Percentiles rank a stretch among this genome's conserved stretches.
Conservation (phyloP, 23 red algal genomes). For the Agarophyton chilense region DNA sequence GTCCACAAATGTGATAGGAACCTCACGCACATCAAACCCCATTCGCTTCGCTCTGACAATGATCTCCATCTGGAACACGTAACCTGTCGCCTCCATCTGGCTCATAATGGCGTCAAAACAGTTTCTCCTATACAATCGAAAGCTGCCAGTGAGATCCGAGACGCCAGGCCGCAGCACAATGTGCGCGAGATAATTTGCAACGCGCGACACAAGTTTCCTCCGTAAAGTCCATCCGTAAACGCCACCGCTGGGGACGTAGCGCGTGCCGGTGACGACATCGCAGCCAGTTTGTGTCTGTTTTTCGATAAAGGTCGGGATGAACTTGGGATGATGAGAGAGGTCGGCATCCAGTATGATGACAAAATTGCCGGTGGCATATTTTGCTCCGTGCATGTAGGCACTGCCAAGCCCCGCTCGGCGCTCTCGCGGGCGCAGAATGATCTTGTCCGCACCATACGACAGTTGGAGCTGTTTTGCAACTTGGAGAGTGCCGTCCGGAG, state of each 20-base stretch:
- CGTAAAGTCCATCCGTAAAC: slow-evolving; percentile 88
- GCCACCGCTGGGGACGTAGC: slow-evolving; percentile 78
- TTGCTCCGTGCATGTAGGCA: slow-evolving; percentile 84
- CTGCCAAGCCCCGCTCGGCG: slow-evolving; percentile 85
- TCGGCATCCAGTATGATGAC: slow-evolving; percentile 95
- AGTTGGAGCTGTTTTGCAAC: slow-evolving; percentile 81
- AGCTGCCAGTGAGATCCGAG: slow-evolving; percentile 96
- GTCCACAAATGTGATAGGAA: slow-evolving; percentile 99
- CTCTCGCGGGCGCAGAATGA: slow-evolving; percentile 73
- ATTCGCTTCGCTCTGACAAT: slow-evolving; percentile 87
- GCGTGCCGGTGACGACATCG: slow-evolving; percentile 93
- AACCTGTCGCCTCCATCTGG: slow-evolving; percentile 67
- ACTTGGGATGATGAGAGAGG: slow-evolving; percentile 94
- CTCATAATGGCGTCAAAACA: slow-evolving; percentile 77
- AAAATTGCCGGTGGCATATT: slow-evolving; percentile 65
- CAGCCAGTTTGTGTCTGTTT: slow-evolving; percentile 48
- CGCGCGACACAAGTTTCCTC: slow-evolving; percentile 85
- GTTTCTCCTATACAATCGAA: slow-evolving; percentile 77
- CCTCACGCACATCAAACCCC: slow-evolving; percentile 70
- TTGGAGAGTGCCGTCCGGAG: slow-evolving; percentile 87
- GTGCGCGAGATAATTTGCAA: slow-evolving; percentile 90
- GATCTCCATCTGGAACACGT: slow-evolving; percentile 98
- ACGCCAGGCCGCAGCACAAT: slow-evolving; percentile 76
- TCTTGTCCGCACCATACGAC: slow-evolving; percentile 53
- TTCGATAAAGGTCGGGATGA: slow-evolving; percentile 77